Base-by-base conservation (phyloP, 768 basidiomycete genomes). In the Erythrobasidium yunnanense region DNA sequence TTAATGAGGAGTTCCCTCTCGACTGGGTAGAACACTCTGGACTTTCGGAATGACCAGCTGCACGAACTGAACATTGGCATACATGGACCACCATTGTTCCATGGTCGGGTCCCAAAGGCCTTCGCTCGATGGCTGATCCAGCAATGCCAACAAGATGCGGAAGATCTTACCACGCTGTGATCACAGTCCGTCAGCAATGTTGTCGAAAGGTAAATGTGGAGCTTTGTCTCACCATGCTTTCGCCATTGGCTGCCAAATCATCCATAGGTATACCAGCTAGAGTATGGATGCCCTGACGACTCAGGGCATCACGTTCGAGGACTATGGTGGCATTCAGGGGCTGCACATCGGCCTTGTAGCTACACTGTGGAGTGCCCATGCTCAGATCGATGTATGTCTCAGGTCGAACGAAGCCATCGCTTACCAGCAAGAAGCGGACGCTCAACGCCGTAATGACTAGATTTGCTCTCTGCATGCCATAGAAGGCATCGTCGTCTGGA, bases 231-330 rank as follows among this genome's bases (percentile, higher is more conserved):
- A 49, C 58, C 46, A 49, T 49, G 27, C 58, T 62, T 49, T 62
- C 58, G n/a, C 58, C 58, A 34, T 62, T 62, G 25, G 58, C 38
- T 5, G 58, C 58, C 4, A 62, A 47, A 29, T 62, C 58, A 17
- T 62, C 58, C 46, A 47, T 23, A 18, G 45, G 38, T 20, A 62
- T 62, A 29, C 58, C 50, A 30, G 6, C 30, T 25, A 57, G 30
- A 13, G 55, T 57, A 17, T 38, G 55, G 33, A 57, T 35, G 4
- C 55, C 55, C 45, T 34, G 33, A 5, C 34, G 34, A 30, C 30
- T 35, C 4, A 57, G 30, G 4, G 30, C 55, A 38, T 57, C 55
- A 5, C 55, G 55, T 7, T 35, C n/a, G 30, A 25, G 25, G 8
- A 32, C 22, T 3, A 35, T 57, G 13, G 27, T 18, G 5, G 29